Evolutionary conservation across 1,284 basidiomycete genomes (phyloP), one percentile per base, ranked within the genome.

Genomic region (Melampsora allii-populina): DNA sequence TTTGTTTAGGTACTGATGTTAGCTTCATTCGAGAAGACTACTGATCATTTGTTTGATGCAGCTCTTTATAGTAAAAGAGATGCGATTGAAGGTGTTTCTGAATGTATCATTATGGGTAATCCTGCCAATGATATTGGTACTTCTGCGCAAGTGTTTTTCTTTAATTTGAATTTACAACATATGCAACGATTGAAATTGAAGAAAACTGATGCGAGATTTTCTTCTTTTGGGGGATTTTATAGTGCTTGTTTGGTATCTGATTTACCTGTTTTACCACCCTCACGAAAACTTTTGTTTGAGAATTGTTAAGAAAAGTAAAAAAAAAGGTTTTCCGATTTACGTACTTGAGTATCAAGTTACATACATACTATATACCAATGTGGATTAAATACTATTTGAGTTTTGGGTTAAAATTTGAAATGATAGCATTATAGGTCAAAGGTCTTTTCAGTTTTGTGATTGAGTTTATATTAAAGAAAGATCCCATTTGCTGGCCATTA

Each of bases 51-150:
- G 76, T 99, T 99, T 83, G 94, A 99, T 80, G 96, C 96, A 0
- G 91, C 96, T 3, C 90, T 96, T 9, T 96, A 90, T 81, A 93
- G 94, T 21, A 98, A 98, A 83, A 93, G 89, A 69, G 96, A 99
- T 80, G 88, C 87, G 74, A 96, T 99, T 75, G 88, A 92, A 45
- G 96, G 96, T 75, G 95, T 98, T 0, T 97, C 94, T 21, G 96
- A 99, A 82, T 97, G 94, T 81, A 99, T 99, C 82, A 98, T 99
- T 81, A 96, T 99, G 92, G 95, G 96, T 42, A 97, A 96, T 79
- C 90, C 94, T n/a, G 93, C 94, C 0, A 89, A 93, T 24, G 91
- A 89, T 77, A 94, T 94, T 79, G 95, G 95, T 33, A 98, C 95
- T 27, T 95, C 93, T 0, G 89, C 95, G 92, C 92, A 79, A 79